phyloP scores from a whole-genome alignment of 192 early-diverging fungal species.

The Podila epicladia region DNA sequence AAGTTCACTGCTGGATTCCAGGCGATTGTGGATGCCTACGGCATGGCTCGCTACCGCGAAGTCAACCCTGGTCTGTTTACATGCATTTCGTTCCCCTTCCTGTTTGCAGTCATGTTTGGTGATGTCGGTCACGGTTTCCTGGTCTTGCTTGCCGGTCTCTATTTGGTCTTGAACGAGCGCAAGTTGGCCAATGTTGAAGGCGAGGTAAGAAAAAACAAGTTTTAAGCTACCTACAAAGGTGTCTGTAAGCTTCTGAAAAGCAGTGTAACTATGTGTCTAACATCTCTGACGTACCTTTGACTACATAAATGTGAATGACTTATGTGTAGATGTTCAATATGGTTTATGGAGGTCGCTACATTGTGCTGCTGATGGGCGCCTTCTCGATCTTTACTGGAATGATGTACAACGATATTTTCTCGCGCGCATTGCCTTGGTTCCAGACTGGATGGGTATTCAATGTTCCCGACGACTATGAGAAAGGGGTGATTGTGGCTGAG shows the following conservation, averaged over 20 bases:
- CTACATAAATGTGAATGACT: background rate
- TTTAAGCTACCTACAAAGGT: too few relatives aligned
- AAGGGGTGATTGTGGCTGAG: constrained; percentile 67
- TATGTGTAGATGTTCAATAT: constrained; percentile 77
- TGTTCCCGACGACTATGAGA: constrained; percentile 60
- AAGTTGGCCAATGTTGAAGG: constrained; percentile 78
- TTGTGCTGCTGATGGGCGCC: constrained; percentile 96
- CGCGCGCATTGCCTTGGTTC: constrained; percentile 78
- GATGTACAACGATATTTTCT: constrained; percentile 99
- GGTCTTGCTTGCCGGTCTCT: constrained; percentile 78
- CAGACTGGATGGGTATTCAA: constrained; percentile 81
- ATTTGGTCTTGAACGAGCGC: constrained; percentile 85
- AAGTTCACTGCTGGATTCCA: constrained; percentile 98
- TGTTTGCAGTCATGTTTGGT: constrained; percentile 99
- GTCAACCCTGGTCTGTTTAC: constrained; percentile 99
- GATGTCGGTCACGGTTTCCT: constrained; percentile 97
- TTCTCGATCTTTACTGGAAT: constrained; percentile 98
- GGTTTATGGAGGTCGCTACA: constrained; percentile 97
- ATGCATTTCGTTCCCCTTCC: constrained; percentile 97
- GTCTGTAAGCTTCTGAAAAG: too few relatives aligned
- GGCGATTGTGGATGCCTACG: constrained; percentile 97
- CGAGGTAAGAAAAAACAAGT: constrained; percentile 63
- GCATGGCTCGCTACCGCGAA: constrained; percentile 94
- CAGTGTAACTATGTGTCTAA: too few relatives aligned
- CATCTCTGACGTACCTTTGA: too few relatives aligned